Percentiles rank a stretch among this genome's conserved stretches.
These are phyloP conservation scores for Saccharomyces mikatae DNA, from an alignment of 805 yeast genomes.

Conservation along the genomic window DNA sequence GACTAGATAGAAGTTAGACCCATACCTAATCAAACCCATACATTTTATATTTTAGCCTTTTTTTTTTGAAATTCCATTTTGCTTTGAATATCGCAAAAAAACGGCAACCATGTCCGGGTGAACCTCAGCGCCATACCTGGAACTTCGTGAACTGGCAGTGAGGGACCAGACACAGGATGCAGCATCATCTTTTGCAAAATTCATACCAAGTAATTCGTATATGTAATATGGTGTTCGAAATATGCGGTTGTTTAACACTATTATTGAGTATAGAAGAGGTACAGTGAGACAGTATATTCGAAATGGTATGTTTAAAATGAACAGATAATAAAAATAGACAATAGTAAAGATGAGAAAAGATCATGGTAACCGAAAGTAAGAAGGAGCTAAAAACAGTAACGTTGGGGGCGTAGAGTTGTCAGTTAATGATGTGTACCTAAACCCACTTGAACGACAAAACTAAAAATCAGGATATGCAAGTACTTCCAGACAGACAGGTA, in stretches of 20 bases:
- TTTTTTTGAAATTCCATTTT: background rate
- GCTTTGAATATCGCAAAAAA: background rate
- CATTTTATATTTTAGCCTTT: background rate
- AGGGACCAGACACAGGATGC: background rate
- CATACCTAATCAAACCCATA: background rate
- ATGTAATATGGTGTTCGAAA: background rate
- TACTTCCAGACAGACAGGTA: no score
- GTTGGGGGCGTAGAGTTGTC: background rate
- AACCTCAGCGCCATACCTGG: background rate
- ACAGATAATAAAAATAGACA: background rate
- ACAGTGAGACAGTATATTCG: conserved; percentile 20
- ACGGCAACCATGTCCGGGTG: background rate
- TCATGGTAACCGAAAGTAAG: background rate
- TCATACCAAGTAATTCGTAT: conserved; percentile 1
- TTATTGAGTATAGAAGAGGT: background rate
- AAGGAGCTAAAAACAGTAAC: background rate
- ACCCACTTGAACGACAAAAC: background rate
- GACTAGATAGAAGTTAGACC: background rate
- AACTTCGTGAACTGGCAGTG: background rate
- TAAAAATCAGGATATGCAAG: background rate
- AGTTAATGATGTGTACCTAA: background rate
- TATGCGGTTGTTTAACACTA: background rate
- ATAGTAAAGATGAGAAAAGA: background rate
- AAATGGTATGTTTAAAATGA: conserved; percentile 16
- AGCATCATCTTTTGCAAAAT: background rate